These are phyloP conservation scores for Chaetomiaceae sp. DNA, from an alignment of 2,329 filamentous ascomycete genomes.

Conservation along the genomic window DNA sequence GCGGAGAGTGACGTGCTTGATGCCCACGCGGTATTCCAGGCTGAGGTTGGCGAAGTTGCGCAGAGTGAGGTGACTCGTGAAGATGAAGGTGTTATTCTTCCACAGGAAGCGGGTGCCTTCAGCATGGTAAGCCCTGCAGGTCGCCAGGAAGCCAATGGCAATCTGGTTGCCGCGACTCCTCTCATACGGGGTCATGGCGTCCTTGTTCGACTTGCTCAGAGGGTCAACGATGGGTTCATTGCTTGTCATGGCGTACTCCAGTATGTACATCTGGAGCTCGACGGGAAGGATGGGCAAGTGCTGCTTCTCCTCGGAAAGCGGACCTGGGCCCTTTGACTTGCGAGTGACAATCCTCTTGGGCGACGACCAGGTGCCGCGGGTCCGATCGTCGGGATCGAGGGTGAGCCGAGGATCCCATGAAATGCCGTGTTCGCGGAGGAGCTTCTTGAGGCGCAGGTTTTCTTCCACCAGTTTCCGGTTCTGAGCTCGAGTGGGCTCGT, in stretches of 20 bases:
- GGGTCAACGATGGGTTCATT: slow-evolving; percentile 50
- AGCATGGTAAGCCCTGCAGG: slow-evolving; percentile 45
- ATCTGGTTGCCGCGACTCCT: slow-evolving; percentile 44
- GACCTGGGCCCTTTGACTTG: slow-evolving; percentile 1
- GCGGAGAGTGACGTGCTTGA: slow-evolving; percentile 47
- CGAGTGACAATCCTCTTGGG: slow-evolving; percentile 8
- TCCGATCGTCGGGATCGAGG: slow-evolving; percentile 14
- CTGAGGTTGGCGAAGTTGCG: slow-evolving; percentile 46
- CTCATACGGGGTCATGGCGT: slow-evolving; percentile 43
- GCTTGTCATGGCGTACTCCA: slow-evolving; percentile 49
- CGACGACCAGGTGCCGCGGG: slow-evolving; percentile 10
- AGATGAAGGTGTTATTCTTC: slow-evolving; percentile 50
- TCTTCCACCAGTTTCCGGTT: slow-evolving; percentile 46
- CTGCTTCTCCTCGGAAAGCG: not conserved
- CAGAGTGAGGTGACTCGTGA: slow-evolving; percentile 49
- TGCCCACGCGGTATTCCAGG: slow-evolving; percentile 38
- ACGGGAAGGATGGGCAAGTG: slow-evolving; percentile 43
- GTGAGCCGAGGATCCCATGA: slow-evolving; percentile 42
- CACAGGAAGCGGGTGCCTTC: slow-evolving; percentile 50
- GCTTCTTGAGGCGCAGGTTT: slow-evolving; percentile 46
- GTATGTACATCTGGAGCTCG: slow-evolving; percentile 49
- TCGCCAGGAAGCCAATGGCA: slow-evolving; percentile 50
- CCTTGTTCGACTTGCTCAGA: slow-evolving; percentile 40
- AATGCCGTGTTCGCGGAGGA: slow-evolving; percentile 50
- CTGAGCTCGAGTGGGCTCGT: slow-evolving; percentile 44